Evolutionary conservation across 1,284 basidiomycete species (phyloP), one percentile per base, ranked within the genome.

Genomic region (Ceratobasidium sp.): DNA sequence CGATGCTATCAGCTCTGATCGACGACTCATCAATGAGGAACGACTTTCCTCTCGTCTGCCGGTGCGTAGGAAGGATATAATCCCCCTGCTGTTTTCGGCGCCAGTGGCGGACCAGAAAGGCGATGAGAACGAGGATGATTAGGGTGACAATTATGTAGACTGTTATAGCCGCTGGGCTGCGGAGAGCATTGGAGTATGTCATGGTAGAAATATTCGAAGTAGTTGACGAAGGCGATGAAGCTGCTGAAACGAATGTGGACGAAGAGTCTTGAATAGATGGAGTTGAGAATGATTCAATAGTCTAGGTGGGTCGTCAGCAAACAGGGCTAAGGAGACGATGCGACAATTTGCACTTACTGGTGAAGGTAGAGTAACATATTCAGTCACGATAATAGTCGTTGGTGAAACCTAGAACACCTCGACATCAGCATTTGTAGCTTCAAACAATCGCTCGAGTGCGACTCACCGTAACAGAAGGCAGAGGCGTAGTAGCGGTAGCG

Each of bases 51-150:
- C 65, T 31, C 11, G 33, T 67, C 27, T 33, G 50, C 29, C 64
- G 64, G 48, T 54, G 65, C 19, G 65, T 67, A 1, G 65, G 51
- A n/a, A 48, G 7, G 33, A 57, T 71, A 24, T 47, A 59, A 27
- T 71, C 67, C 24, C 67, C 63, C 33, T 71, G 53, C 17, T 44
- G 67, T 24, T 59, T 71, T 33, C 67, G 67, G 22, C 67, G 67
- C 67, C 67, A 71, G 17, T 59, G 33, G n/a, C 54, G 67, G 54
- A 71, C 27, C 15, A 44, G 47, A 15, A 71, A 50, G n/a, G 47
- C 41, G 8, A 47, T 24, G 47, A 36, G 24, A 11, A 71, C 29
- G 36, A 59, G 27, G 31, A 71, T 31, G 29, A 71, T 47, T 47
- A 59, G 9, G 36, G 27, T n/a, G 19, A 71, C 24, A 31, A 71